Evolutionary conservation across 441 rosid genomes (phyloP).

Genomic region (Jatropha podagrica): DNA sequence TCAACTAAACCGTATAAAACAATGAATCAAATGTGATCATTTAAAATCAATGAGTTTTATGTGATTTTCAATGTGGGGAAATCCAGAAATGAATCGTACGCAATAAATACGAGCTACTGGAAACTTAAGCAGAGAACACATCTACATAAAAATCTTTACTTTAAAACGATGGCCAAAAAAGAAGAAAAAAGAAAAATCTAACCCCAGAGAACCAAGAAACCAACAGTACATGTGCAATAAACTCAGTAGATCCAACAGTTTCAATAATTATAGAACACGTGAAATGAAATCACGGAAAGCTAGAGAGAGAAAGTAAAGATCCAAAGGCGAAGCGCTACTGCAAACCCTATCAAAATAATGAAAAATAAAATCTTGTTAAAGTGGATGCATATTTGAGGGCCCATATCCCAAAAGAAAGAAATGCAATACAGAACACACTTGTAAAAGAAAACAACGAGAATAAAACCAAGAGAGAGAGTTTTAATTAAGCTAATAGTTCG

Average conservation of each 20-base stretch:
- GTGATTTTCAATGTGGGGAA: neutral
- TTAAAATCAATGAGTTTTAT: slow-evolving; percentile 5
- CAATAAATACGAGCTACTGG: slow-evolving; percentile 17
- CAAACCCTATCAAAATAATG: slow-evolving; percentile 13
- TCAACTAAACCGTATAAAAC: neutral
- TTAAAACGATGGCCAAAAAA: neutral
- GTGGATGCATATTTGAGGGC: slow-evolving; percentile 15
- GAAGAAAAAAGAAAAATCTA: neutral
- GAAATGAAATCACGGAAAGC: slow-evolving; percentile 7
- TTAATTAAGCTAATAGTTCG: slow-evolving; percentile 10
- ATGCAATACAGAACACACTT: neutral
- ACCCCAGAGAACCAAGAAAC: neutral
- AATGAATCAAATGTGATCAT: neutral
- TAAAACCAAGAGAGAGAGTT: neutral
- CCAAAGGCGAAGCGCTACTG: neutral
- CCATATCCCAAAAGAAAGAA: slow-evolving; percentile 21
- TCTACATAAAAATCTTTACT: neutral
- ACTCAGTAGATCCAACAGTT: slow-evolving; percentile 19
- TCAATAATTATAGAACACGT: slow-evolving; percentile 7
- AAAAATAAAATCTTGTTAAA: slow-evolving; percentile 22
- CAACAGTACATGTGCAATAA: slow-evolving; percentile 4
- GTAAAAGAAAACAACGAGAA: neutral
- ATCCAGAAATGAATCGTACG: neutral
- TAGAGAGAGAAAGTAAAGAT: slow-evolving; percentile 11
- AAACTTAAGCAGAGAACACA: slow-evolving; percentile 6